Base-by-base conservation (phyloP, 768 basidiomycete genomes). In the Pisolithus sp. region DNA sequence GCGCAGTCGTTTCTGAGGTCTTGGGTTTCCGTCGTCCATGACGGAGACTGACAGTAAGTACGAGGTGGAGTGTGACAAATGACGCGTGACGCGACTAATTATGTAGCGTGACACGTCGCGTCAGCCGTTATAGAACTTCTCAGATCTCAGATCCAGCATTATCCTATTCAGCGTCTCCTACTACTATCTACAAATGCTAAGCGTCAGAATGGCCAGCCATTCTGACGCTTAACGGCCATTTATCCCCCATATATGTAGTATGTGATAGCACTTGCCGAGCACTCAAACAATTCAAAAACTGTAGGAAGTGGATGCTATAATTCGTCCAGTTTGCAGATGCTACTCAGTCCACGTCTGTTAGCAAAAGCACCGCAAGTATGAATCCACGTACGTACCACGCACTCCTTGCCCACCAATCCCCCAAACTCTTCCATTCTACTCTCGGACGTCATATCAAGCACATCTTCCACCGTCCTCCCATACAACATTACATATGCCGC, bases 401-500 rank as follows among this genome's bases (percentile, higher is more conserved):
- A 65, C 28, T 77, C 72, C 21, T 56, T 46, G 3, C 82, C 83
- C 38, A 87, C 62, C 7, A 79, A 66, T 1, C 53, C 56, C 1
- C 72, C 75, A 62, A 80, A 82, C 31, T 66, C 62, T 13, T 71
- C 64, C 9, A 77, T 38, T 46, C 85, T 72, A 36, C 67, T 72
- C 38, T 83, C 74, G 3, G 78, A 62, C 8, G 68, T 62, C 65
- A 77, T 64, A 13, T 77, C 72, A 23, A 90, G 59, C 58, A 88
- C 80, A 4, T 78, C 73, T 15, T 82, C 75, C 6, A 86, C 59
- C 4, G 73, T 68, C 7, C 73, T 71, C 52, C 80, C 76, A 48
- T 74, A 79, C 2, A 89, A 67, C 51, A 90, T 75, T 4, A 83
- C 66, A n/a, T 78, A 74, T 6, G 88, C 81, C 1, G 81, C 80